These are phyloP conservation scores for Pleurotus giganteus DNA, from an alignment of 768 basidiomycete species.

Conservation along the genomic window DNA sequence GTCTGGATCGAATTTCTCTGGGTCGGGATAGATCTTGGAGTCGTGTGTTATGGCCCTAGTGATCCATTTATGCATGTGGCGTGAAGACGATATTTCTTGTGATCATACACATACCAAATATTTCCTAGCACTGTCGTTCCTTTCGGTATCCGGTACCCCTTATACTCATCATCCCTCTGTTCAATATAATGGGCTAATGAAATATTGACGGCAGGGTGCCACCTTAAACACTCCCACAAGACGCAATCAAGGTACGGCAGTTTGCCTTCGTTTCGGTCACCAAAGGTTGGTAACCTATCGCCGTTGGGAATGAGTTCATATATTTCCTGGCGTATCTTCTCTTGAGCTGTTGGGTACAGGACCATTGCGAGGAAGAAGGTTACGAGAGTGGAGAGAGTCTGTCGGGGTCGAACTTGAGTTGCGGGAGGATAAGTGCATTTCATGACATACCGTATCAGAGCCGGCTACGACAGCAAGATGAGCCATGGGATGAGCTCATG, in stretches of 20 bases:
- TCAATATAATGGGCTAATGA: constrained; percentile 14
- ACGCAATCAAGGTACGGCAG: constrained; percentile 20
- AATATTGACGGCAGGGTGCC: constrained; percentile 16
- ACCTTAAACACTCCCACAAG: constrained; percentile 18
- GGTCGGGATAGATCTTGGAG: constrained; percentile 9
- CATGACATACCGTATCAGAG: constrained; percentile 16
- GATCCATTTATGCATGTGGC: too few relatives aligned
- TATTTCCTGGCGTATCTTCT: constrained; percentile 25
- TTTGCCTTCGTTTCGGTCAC: constrained; percentile 16
- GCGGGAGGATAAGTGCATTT: not conserved
- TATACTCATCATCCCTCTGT: constrained; percentile 23
- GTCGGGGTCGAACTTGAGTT: not conserved
- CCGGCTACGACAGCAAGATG: constrained; percentile 8
- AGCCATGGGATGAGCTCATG: not conserved
- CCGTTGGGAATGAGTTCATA: constrained; percentile 21
- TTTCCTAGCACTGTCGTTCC: constrained; percentile 11
- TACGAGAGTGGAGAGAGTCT: constrained; percentile 18
- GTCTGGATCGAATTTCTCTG: constrained; percentile 13
- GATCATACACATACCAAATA: not conserved
- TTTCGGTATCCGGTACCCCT: constrained; percentile 30
- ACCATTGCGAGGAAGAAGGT: constrained; percentile 19
- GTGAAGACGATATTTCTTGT: not conserved
- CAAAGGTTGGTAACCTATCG: constrained; percentile 24
- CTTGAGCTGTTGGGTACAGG: constrained; percentile 17
- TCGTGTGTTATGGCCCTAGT: constrained; percentile 17